Conservation (phyloP, 352 stramenopile species). For the Pythium aristosporum region DNA sequence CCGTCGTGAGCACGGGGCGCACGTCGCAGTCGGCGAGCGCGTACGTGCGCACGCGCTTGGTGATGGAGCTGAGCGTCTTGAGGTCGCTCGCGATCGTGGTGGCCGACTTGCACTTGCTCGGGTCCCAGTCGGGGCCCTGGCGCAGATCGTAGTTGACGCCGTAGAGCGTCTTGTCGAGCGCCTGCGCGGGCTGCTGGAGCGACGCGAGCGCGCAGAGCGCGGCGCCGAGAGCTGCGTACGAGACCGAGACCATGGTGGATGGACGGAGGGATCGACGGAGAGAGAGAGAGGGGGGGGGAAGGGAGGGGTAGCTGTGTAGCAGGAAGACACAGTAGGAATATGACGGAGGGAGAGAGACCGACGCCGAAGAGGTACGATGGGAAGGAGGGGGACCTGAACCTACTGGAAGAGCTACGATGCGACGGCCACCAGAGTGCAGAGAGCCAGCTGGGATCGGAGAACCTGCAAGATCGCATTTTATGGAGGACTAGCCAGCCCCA, state of each 20-base stretch:
- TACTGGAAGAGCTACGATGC: neutral
- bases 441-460: slow-evolving; percentile 5
- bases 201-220: slow-evolving; percentile 30
- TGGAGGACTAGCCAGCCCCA: neutral
- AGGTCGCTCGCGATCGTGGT: slow-evolving; percentile 67
- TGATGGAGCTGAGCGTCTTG: slow-evolving; percentile 60
- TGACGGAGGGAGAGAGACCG: neutral
- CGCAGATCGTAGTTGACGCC: slow-evolving; percentile 85
- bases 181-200: slow-evolving; percentile 32
- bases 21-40: slow-evolving; percentile 78
- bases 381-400: neutral
- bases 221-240: slow-evolving; percentile 3
- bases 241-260: slow-evolving; percentile 29
- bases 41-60: slow-evolving; percentile 81
- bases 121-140: slow-evolving; percentile 75
- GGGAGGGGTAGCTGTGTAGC: neutral
- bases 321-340: slow-evolving; percentile 6
- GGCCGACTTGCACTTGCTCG: slow-evolving; percentile 72
- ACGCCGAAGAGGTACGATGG: neutral
- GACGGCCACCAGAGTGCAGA: slow-evolving; percentile 2
- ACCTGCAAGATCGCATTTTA: slow-evolving; percentile 1
- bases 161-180: slow-evolving; percentile 74
- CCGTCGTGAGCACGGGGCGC: slow-evolving; percentile 55
- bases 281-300: neutral
- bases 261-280: no score